Evolutionary conservation across 805 yeast species (phyloP).

Genomic region (Lachancea sp.): DNA sequence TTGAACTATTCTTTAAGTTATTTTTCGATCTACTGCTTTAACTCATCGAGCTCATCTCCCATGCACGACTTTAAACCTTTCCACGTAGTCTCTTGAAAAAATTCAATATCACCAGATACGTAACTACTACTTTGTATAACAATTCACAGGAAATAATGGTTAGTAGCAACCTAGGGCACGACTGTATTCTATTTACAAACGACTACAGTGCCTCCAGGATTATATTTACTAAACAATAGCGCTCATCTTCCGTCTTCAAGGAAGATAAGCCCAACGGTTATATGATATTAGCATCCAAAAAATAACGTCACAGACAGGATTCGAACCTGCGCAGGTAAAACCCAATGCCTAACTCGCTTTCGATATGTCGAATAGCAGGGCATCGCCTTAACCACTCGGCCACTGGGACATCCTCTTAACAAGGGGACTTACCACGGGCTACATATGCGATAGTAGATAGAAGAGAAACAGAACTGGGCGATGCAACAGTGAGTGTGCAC

Average conservation of each 20-base stretch:
- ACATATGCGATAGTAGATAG: neutral
- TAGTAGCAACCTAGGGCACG: too few relatives aligned
- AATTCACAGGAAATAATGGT: too few relatives aligned
- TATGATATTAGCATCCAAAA: neutral
- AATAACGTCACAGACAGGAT: conserved; percentile 95
- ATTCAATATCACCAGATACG: neutral
- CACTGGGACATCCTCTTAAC: conserved; percentile 50
- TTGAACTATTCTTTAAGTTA: too few relatives aligned
- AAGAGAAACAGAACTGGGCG: neutral
- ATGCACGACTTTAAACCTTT: too few relatives aligned
- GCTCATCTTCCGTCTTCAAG: too few relatives aligned
- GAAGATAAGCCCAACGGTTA: neutral
- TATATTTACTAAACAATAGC: too few relatives aligned
- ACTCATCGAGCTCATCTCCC: too few relatives aligned
- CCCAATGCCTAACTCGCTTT: conserved; percentile 71
- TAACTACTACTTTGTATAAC: neutral
- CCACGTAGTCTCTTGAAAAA: neutral
- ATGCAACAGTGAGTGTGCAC: too few relatives aligned
- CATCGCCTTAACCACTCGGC: conserved; percentile 94
- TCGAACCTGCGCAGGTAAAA: conserved; percentile 98
- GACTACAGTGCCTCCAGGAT: too few relatives aligned
- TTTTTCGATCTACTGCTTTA: too few relatives aligned
- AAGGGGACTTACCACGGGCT: too few relatives aligned
- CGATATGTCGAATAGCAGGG: conserved; percentile 57
- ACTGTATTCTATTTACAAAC: too few relatives aligned